A percentile compares a stretch with the other conserved stretches of the same genome.
phyloP scores from a whole-genome alignment of 352 stramenopile species.

The Globisporangium canariense region DNA sequence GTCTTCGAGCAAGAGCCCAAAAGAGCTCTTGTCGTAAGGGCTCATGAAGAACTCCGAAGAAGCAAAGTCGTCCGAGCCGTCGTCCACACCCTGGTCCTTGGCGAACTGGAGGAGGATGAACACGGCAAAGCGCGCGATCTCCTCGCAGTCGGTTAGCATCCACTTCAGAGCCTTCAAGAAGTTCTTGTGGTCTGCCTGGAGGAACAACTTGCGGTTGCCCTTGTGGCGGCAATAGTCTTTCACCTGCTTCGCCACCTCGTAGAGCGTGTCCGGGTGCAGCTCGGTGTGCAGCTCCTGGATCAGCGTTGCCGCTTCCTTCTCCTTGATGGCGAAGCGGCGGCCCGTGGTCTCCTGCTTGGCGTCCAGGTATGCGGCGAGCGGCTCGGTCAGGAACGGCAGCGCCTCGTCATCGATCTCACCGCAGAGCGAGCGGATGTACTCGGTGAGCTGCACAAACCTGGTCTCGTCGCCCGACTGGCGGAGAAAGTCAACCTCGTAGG shows the following conservation, averaged over 20 bases:
- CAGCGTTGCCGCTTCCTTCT: constrained; percentile 39
- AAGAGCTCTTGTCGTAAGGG: constrained; percentile 57
- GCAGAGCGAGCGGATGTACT: constrained; percentile 53
- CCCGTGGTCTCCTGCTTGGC: constrained; percentile 43
- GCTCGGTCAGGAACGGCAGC: constrained; percentile 46
- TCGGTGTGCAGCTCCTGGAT: constrained; percentile 63
- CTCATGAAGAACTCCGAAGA: constrained; percentile 43
- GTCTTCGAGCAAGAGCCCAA: constrained; percentile 43
- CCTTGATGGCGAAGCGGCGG: constrained; percentile 51
- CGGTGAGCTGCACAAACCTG: constrained; percentile 48
- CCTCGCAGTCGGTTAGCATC: constrained; percentile 61
- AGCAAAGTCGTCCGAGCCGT: constrained; percentile 9
- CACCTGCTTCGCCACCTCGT: constrained; percentile 55
- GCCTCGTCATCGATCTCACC: constrained; percentile 56
- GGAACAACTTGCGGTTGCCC: constrained; percentile 64
- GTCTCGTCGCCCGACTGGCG: constrained; percentile 48
- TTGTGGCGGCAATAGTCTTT: constrained; percentile 74
- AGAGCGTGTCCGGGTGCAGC: constrained; percentile 53
- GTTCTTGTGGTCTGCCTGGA: constrained; percentile 33
- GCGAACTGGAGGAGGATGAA: constrained; percentile 67
- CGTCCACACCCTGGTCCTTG: constrained; percentile 31
- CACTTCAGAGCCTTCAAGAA: constrained; percentile 56
- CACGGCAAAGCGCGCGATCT: constrained; percentile 52
- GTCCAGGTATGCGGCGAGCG: constrained; percentile 57
- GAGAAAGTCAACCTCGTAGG: constrained; percentile 63